phyloP scores from a whole-genome alignment of 106 monocot species.

The Chionographis japonica region DNA sequence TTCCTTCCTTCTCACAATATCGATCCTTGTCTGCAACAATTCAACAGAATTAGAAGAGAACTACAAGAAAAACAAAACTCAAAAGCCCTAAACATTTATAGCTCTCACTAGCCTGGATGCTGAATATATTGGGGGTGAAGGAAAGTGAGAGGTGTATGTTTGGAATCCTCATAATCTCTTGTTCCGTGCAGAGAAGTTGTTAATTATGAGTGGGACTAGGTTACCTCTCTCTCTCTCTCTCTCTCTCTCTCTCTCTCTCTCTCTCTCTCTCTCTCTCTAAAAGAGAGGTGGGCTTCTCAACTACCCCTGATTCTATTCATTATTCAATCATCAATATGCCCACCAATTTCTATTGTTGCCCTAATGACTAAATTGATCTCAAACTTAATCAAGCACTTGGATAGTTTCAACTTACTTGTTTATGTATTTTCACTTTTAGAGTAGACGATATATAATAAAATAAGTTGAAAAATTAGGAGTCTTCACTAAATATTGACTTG shows the following conservation, averaged over 20 bases:
- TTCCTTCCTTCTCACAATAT: neutral
- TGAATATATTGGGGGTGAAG: neutral
- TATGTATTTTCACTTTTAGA: neutral
- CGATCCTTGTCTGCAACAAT: neutral
- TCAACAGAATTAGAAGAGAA: neutral
- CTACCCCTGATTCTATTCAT: conserved; percentile 10
- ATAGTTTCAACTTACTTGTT: neutral
- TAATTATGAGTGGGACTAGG: neutral
- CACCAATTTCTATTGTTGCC: neutral
- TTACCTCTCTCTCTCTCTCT: too few relatives aligned
- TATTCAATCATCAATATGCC: conserved; percentile 13
- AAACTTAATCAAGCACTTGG: too few relatives aligned
- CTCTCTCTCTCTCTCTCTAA: conserved; percentile 12
- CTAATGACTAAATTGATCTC: too few relatives aligned
- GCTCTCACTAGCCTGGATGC: too few relatives aligned
- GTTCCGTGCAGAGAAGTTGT: conserved; percentile 22
- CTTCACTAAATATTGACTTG: too few relatives aligned
- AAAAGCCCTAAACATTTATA: too few relatives aligned
- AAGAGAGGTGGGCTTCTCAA: conserved; percentile 14
- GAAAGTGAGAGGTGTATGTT: conserved; percentile 2
- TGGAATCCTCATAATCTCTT: conserved; percentile 9
- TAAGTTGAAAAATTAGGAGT: too few relatives aligned
- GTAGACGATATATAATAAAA: neutral
- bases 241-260: conserved; percentile 2
- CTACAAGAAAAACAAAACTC: neutral